A percentile compares a stretch with the other conserved stretches of the same genome.
These are phyloP conservation scores for Pyricularia grisea DNA, from an alignment of 2,329 filamentous ascomycete species.

Conservation along the genomic window DNA sequence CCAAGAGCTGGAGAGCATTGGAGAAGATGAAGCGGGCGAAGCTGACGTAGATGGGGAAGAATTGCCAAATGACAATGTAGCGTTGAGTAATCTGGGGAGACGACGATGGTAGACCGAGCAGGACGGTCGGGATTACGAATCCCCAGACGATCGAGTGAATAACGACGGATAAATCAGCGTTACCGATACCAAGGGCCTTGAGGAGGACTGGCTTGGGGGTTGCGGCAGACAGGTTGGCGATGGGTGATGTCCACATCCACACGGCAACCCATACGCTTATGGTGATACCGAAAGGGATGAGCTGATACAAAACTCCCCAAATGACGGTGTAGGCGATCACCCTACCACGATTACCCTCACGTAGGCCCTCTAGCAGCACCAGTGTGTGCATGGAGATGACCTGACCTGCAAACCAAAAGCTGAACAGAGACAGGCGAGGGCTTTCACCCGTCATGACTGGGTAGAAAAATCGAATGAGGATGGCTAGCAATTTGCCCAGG, in stretches of 20 bases:
- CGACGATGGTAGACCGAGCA: background rate
- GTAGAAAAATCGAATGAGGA: constrained; percentile 11
- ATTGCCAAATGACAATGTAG: constrained; percentile 1
- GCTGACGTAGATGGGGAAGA: constrained; percentile 2
- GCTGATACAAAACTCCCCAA: background rate
- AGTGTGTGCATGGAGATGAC: background rate
- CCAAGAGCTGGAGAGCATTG: background rate
- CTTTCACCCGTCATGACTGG: background rate
- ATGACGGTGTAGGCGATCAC: background rate
- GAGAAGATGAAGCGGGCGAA: constrained; percentile 1
- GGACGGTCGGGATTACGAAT: constrained; percentile 1
- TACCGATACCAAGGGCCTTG: background rate
- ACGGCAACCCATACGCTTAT: background rate
- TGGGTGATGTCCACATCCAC: constrained; percentile 2
- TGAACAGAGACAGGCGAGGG: background rate
- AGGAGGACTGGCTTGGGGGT: background rate
- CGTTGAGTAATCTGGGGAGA: background rate
- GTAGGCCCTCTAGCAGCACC: constrained; percentile 2
- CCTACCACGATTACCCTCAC: background rate
- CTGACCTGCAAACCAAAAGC: constrained; percentile 3
- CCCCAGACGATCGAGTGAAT: constrained; percentile 1
- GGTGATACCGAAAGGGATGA: constrained; percentile 1
- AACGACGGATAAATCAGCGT: constrained; percentile 3
- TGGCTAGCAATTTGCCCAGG: constrained; percentile 10
- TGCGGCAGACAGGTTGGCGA: background rate